Evolutionary conservation across 768 basidiomycete species (phyloP), one percentile per base, ranked within the genome.

Genomic region (Hypsizygus marmoreus): DNA sequence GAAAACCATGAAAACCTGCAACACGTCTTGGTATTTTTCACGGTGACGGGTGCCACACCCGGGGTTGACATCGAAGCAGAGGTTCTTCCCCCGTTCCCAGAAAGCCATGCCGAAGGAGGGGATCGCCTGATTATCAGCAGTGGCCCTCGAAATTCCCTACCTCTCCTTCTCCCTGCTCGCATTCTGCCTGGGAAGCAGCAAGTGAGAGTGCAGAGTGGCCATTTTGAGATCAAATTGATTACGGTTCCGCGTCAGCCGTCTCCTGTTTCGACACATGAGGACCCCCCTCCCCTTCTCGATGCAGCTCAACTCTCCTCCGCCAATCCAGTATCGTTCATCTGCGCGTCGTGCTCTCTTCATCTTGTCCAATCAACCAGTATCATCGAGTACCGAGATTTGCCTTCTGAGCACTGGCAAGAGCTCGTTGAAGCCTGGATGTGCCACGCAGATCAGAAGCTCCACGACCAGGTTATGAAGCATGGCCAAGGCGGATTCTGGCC

Each of bases 401-500:
- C 95, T 3, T 94, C 91, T 4, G 95, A 97, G 61, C 88, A 98
- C 57, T 98, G 95, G 95, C 87, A 92, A 51, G 95, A 98, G 63
- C 82, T 98, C 12, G 82, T 98, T 14, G 95, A 97, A 51, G 88
- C 94, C 6, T 98, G 95, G 95, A 93, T 98, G 88, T 98, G 95
- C 58, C 95, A 97, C 65, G 65, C 83, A 7, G 93, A 97, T 58
- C 93, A 95, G 69, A 83, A 80, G 32, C 71, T 97, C 38, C 80
- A 87, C 50, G 83, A 84, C 25, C 79, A 83, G 11, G 77, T 91
- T 3, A 67, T 79, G 40, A 73, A 79, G 50, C 77, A 77, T 51
- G 72, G 75, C 1, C 65, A 72, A 69, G 57, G 76, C 48, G 88
- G 88, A 13, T 88, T 97, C 63, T 92, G 89, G 88, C 95, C 95